These are phyloP conservation scores for Pseudozyma sp. DNA, from an alignment of 1,284 basidiomycete species.

Conservation along the genomic window DNA sequence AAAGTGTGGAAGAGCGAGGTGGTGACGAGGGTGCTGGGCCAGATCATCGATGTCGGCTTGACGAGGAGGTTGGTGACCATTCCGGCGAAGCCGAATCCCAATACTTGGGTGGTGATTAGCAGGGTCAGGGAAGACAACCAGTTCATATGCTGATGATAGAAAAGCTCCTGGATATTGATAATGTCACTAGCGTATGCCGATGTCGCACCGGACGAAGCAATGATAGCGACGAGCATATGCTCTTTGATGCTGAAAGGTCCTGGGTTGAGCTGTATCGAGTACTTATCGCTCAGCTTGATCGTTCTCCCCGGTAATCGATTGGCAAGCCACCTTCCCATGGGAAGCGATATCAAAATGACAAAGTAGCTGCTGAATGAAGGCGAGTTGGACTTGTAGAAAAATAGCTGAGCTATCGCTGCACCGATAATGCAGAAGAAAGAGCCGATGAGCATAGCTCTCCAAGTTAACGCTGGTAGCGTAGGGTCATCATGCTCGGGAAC, in stretches of 20 bases:
- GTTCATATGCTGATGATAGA: constrained; percentile 66
- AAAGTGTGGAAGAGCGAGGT: constrained; percentile 73
- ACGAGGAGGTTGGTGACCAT: constrained; percentile 66
- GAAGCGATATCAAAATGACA: constrained; percentile 72
- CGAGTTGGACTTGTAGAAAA: constrained; percentile 67
- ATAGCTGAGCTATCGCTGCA: constrained; percentile 69
- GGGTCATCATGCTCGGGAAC: constrained; percentile 74
- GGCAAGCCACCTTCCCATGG: constrained; percentile 70
- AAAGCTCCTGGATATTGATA: constrained; percentile 68
- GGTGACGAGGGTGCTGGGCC: constrained; percentile 71
- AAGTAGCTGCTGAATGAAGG: constrained; percentile 73
- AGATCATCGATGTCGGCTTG: constrained; percentile 69
- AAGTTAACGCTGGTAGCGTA: constrained; percentile 72
- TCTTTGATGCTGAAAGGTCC: constrained; percentile 72
- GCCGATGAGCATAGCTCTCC: constrained; percentile 73
- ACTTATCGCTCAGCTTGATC: constrained; percentile 57
- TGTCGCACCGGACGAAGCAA: constrained; percentile 70
- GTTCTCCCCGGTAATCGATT: constrained; percentile 62
- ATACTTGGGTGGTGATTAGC: constrained; percentile 65
- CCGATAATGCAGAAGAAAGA: constrained; percentile 73
- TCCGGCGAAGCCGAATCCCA: constrained; percentile 68
- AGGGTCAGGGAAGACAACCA: constrained; percentile 60
- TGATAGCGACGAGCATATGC: constrained; percentile 70
- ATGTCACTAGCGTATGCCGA: constrained; percentile 68
- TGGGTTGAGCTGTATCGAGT: constrained; percentile 70